phyloP scores from a whole-genome alignment of 2,329 filamentous ascomycete genomes.

The Nothopassalora personata region DNA sequence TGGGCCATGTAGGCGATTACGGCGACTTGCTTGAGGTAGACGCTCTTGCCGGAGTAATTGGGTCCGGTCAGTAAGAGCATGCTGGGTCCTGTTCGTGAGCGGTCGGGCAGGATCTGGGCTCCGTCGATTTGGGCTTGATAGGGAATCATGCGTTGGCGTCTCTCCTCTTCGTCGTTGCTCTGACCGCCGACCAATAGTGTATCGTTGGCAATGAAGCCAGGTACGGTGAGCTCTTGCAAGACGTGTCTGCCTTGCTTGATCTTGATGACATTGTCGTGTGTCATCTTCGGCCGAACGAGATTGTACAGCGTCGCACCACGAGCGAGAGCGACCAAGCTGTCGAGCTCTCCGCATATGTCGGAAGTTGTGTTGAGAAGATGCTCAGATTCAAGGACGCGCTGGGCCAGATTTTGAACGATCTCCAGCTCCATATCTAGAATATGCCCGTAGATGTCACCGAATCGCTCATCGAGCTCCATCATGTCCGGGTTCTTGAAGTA shows the following conservation, averaged over 20 bases:
- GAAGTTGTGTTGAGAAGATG: conserved; percentile 63
- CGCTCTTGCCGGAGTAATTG: conserved; percentile 94
- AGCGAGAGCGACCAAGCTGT: conserved; percentile 76
- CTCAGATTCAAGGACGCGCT: conserved; percentile 65
- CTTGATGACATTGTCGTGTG: conserved; percentile 61
- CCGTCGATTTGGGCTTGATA: background rate
- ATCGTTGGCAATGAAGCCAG: conserved; percentile 78
- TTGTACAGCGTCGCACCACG: conserved; percentile 70
- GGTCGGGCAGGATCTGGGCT: conserved; percentile 1
- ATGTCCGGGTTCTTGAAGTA: conserved; percentile 87
- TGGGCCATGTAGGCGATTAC: conserved; percentile 90
- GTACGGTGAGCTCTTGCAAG: conserved; percentile 76
- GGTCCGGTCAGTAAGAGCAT: conserved; percentile 83
- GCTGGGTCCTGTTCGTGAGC: conserved; percentile 45
- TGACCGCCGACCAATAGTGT: conserved; percentile 62
- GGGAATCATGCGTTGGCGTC: background rate
- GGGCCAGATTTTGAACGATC: conserved; percentile 71
- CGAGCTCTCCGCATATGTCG: conserved; percentile 77
- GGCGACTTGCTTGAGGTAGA: conserved; percentile 90
- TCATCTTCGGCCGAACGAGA: conserved; percentile 65
- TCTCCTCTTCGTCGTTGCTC: conserved; percentile 23
- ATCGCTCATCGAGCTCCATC: conserved; percentile 70
- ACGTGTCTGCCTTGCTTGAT: conserved; percentile 80
- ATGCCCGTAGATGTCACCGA: conserved; percentile 77
- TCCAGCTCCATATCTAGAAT: conserved; percentile 90